Base-by-base conservation (phyloP, 108 stramenopile genomes). In the Cylindrotheca fusiformis region DNA sequence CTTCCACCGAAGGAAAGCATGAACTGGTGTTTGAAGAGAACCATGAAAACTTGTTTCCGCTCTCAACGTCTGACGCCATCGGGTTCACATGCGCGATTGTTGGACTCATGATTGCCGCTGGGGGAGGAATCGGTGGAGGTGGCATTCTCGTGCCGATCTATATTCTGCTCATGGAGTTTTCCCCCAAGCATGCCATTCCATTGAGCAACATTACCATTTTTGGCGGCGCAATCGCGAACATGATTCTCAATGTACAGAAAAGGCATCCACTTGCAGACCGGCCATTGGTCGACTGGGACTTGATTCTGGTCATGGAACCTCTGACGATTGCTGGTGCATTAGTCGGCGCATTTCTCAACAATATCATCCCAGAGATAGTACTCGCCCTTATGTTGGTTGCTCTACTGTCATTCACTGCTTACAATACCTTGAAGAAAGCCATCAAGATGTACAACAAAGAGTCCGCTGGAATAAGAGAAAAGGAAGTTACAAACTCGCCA, bases 231-330 rank as follows among this genome's bases (percentile, higher is more conserved):
- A 45, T 87, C 45, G 91, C 85, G 36, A 90, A 88, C 54, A 82
- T 83, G 48, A 47, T 82, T 48, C 65, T 76, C n/a, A 85, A 89
- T 63, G 48, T 61, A 14, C 54, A 31, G 32, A 80, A 78, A 65
- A 57, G 84, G 24, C 86, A 88, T 58, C 95, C 59, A 80, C 85
- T 41, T 64, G 93, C 50, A 2, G 93, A 97, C 66, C 82, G 96
- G 36, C 94, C 95, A 20, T 76, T 98, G 23, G 85, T 98, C 12
- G 96, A 98, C 75, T 98, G 97, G 97, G 96, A 97, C 67, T 68
- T 98, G 24, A 96, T 98, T 64, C 49, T 98, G 4, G 88, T 96
- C 12, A 97, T 97, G 96, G 97, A 98, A 72, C 97, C 97, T 2
- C 66, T 96, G 3, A 97, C 95, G 81, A 86, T 97, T 59, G 91